Evolutionary conservation across 768 basidiomycete genomes (phyloP).

Genomic region (Kwoniella europaea): DNA sequence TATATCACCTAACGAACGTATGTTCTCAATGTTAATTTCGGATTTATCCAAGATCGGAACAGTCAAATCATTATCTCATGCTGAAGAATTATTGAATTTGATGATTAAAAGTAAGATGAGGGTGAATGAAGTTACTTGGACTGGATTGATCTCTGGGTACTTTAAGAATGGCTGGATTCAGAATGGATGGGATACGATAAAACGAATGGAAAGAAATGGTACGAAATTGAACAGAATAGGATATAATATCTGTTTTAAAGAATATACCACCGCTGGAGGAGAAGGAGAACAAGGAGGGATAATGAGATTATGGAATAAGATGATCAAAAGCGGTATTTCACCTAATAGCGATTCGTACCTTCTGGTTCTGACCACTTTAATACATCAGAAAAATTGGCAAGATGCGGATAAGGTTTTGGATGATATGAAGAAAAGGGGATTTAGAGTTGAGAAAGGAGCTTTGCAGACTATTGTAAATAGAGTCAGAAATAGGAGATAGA

Average conservation of each 20-base stretch:
- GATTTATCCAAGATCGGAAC: conserved; percentile 69
- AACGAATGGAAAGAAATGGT: conserved; percentile 65
- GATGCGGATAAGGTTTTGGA: conserved; percentile 67
- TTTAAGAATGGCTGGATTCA: conserved; percentile 66
- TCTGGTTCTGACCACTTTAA: conserved; percentile 71
- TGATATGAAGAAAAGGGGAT: conserved; percentile 66
- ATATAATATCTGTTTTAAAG: conserved; percentile 78
- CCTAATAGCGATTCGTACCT: conserved; percentile 75
- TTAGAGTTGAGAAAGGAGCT: conserved; percentile 59
- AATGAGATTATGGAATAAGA: conserved; percentile 37
- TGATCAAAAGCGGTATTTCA: conserved; percentile 63
- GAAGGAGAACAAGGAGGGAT: not conserved
- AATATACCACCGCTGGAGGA: conserved; percentile 51
- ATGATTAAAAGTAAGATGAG: conserved; percentile 66
- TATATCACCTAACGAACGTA: conserved; percentile 73
- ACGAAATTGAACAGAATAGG: conserved; percentile 68
- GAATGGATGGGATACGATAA: conserved; percentile 44
- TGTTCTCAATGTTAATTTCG: conserved; percentile 79
- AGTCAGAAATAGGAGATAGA: conserved; percentile 61
- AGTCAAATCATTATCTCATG: conserved; percentile 65
- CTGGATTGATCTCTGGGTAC: conserved; percentile 74
- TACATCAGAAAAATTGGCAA: conserved; percentile 66
- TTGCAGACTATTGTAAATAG: conserved; percentile 64
- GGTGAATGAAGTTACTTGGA: conserved; percentile 84
- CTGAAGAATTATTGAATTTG: conserved; percentile 70